phyloP scores from a whole-genome alignment of 306 rosid genomes.

The Vicia villosa region DNA sequence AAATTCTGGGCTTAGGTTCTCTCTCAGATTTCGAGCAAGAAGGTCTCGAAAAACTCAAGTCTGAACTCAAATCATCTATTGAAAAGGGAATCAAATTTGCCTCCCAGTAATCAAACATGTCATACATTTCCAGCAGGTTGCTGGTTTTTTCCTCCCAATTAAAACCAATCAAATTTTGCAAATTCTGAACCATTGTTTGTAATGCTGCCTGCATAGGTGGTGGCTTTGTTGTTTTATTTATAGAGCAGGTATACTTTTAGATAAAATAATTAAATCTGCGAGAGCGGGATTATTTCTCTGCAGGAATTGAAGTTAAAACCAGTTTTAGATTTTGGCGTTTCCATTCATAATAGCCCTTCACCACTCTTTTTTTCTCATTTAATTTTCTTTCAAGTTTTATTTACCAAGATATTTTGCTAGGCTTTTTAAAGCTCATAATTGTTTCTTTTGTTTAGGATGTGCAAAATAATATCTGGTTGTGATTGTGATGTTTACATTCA shows the following conservation, averaged over 20 bases:
- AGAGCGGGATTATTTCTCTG: conserved; percentile 30
- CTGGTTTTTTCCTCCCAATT: conserved; percentile 36
- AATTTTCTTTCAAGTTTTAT: neutral
- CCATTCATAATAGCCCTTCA: conserved; percentile 30
- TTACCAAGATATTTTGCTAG: no score
- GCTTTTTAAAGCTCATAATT: no score
- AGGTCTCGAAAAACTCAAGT: conserved; percentile 70
- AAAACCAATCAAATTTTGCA: conserved; percentile 52
- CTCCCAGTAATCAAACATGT: conserved; percentile 46
- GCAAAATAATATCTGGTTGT: no score
- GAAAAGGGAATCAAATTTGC: conserved; percentile 95
- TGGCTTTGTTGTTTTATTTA: conserved; percentile 37
- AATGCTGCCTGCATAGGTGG: conserved; percentile 37
- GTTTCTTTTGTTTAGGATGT: no score
- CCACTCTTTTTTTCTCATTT: neutral
- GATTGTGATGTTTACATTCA: no score
- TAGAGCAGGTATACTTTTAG: conserved; percentile 39
- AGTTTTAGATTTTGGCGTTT: conserved; percentile 31
- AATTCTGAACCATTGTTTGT: conserved; percentile 45
- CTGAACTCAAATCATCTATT: conserved; percentile 79
- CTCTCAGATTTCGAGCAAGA: conserved; percentile 84
- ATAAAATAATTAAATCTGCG: conserved; percentile 31
- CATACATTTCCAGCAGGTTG: conserved; percentile 22
- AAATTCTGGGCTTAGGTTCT: conserved; percentile 70
- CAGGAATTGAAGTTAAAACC: conserved; percentile 25